These are phyloP conservation scores for Artemisia tridentata DNA, from an alignment of 129 eudicot species.

Conservation along the genomic window DNA sequence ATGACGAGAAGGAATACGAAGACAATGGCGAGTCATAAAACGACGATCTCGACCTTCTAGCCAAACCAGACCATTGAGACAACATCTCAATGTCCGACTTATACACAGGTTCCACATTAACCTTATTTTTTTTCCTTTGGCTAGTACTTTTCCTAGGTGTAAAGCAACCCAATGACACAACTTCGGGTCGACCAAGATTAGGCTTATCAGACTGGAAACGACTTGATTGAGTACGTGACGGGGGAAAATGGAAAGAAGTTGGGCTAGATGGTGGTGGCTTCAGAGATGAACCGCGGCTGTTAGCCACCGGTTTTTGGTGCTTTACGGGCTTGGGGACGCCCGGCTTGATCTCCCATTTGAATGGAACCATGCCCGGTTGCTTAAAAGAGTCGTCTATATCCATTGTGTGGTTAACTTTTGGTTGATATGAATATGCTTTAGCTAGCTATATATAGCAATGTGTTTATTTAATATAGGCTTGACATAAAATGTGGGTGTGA, in stretches of 20 bases:
- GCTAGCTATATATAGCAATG: too few species aligned
- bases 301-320: background rate
- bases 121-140: slow-evolving; percentile 36
- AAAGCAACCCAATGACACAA: slow-evolving; percentile 52
- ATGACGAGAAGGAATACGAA: slow-evolving; percentile 47
- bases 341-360: slow-evolving; percentile 87
- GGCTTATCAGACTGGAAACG: slow-evolving; percentile 25
- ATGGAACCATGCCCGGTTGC: slow-evolving; percentile 69
- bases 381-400: slow-evolving; percentile 55
- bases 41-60: slow-evolving; percentile 42
- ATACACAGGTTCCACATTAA: slow-evolving; percentile 27
- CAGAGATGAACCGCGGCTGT: slow-evolving; percentile 14
- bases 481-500: background rate
- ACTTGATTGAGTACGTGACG: slow-evolving; percentile 35
- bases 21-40: slow-evolving; percentile 41
- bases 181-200: slow-evolving; percentile 25
- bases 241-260: slow-evolving; percentile 40
- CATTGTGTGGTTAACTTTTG: slow-evolving; percentile 18
- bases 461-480: background rate
- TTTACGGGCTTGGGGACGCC: slow-evolving; percentile 70
- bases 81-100: slow-evolving; percentile 43
- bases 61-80: slow-evolving; percentile 57
- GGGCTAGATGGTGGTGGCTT: slow-evolving; percentile 46
- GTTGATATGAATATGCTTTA: background rate
- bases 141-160: slow-evolving; percentile 27